A percentile compares a stretch with the other conserved stretches of the same genome.
These are phyloP conservation scores for Smallanthus sonchifolius DNA, from an alignment of 129 eudicot genomes.

Conservation along the genomic window DNA sequence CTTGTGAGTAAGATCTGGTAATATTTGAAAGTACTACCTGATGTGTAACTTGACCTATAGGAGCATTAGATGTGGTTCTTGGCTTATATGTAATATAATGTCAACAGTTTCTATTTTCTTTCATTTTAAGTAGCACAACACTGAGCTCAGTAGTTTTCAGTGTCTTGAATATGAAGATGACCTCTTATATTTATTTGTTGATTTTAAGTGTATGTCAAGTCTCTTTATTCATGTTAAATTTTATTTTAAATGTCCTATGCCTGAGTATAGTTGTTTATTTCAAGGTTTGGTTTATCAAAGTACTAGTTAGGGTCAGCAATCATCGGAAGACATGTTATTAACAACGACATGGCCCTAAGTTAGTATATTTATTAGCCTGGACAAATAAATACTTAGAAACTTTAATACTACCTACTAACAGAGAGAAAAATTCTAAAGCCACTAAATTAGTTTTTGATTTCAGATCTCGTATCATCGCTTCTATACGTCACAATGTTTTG, in stretches of 20 bases:
- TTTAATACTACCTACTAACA: not conserved
- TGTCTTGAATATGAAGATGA: not conserved
- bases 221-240: not conserved
- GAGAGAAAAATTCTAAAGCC: not conserved
- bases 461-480: not conserved
- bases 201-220: not conserved
- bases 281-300: not conserved
- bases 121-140: not conserved
- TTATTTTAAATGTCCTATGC: too few species aligned
- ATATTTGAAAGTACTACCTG: not conserved
- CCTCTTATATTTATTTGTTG: not conserved
- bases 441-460: not conserved
- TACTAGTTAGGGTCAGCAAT: not conserved
- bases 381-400: not conserved
- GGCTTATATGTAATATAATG: not conserved
- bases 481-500: not conserved
- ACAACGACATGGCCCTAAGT: not conserved
- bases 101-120: slow-evolving; percentile 2
- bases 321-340: not conserved
- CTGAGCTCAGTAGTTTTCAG: not conserved
- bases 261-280: not conserved
- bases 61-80: not conserved
- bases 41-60: slow-evolving; percentile 6
- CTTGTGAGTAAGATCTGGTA: slow-evolving; percentile 11
- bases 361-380: not conserved